Evolutionary conservation across 345 rosid species (phyloP), one percentile per base, ranked within the genome.

Genomic region (Schrenkiella parvula): DNA sequence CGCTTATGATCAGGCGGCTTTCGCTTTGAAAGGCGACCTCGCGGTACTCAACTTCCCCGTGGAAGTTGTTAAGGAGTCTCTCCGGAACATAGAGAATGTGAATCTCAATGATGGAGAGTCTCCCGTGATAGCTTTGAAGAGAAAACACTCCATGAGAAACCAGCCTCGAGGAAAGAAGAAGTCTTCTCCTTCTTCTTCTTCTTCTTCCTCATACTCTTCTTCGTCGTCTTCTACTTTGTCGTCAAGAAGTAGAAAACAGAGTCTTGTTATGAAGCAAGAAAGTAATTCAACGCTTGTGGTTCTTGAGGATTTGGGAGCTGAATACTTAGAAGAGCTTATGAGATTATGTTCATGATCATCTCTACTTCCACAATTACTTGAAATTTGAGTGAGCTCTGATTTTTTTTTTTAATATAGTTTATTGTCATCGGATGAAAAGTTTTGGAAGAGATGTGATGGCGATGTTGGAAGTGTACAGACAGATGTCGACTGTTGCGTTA

Each of bases 1-100:
- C 10, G 96, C 93, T 22, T 90, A 90, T 23, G 96, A 90, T 44
- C 96, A 85, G 26, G 96, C 96, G 0, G 96, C 96, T 48, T 85
- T 86, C 23, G 61, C 83, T 0, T 66, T 86, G 69, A 79, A 82
- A 37, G 91, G 96, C 1, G 21, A 75, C 5, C 37, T 77, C 51
- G 93, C 96, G 0, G 51, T 85, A 7, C 87, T 90, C 11, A 90
- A 90, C 73, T 90, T 80, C 57, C 82, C 96, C 0, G 41, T 48
- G 0, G 89, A 84, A 8, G 58, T 62, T 1, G 88, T 82, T 6
- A 67, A 56, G 44, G 86, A 88, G 72, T 84, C 90, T 62, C 83
- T 88, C 2, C 31, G 28, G 61, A 81, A 79, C 21, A 84, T 88
- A 71, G 79, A 86, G 75, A 70, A 76, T 70, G 74, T 77, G 25